These are phyloP conservation scores for Ajuga chamaepitys DNA, from an alignment of 257 asterid genomes.

Conservation along the genomic window DNA sequence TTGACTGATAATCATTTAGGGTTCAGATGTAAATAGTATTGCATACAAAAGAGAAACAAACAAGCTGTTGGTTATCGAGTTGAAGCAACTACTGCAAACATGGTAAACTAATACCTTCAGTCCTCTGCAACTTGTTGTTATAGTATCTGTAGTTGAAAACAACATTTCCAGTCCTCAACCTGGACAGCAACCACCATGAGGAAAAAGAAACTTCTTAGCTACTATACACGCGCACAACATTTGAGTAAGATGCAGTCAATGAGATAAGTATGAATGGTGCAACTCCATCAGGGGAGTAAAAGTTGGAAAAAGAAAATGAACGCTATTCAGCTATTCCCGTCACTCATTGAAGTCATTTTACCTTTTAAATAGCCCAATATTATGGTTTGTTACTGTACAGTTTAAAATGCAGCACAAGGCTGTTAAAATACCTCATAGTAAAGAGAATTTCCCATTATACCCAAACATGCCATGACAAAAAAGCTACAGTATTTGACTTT, in stretches of 20 bases:
- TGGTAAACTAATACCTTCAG: constrained; percentile 66
- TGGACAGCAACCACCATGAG: constrained; percentile 29
- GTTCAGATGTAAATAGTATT: not conserved
- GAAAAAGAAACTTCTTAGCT: constrained; percentile 11
- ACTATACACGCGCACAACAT: not conserved
- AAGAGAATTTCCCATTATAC: too few relatives aligned
- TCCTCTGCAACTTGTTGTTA: constrained; percentile 79
- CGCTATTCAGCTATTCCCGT: not conserved
- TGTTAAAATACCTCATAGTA: too few relatives aligned
- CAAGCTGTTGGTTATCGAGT: not conserved
- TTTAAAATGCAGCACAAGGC: too few relatives aligned
- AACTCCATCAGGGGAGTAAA: not conserved
- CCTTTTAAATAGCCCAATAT: not conserved
- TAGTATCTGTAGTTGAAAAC: constrained; percentile 89
- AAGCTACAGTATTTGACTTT: too few relatives aligned
- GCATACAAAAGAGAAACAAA: constrained; percentile 5
- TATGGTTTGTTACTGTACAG: not conserved
- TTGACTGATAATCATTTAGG: not conserved
- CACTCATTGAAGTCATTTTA: not conserved
- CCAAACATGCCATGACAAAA: too few relatives aligned
- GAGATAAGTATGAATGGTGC: constrained; percentile 2
- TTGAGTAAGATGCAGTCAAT: not conserved
- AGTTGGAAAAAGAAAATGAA: not conserved
- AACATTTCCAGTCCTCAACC: constrained; percentile 98
- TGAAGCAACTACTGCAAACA: constrained; percentile 3